Evolutionary conservation across 2,329 filamentous ascomycete species (phyloP).

Genomic region (Aspergillus sp.): DNA sequence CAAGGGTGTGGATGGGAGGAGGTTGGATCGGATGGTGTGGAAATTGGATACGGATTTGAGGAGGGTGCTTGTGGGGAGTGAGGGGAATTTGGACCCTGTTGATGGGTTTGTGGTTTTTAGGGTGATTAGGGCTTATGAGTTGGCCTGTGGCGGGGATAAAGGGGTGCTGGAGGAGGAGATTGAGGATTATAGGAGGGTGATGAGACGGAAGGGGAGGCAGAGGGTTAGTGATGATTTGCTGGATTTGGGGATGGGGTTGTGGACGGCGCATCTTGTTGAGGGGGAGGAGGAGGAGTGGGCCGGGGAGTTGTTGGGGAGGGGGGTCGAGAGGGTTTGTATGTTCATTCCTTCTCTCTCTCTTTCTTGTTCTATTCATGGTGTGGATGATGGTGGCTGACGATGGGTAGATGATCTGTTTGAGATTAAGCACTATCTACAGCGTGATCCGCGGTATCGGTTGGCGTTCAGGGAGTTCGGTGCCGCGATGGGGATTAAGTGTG

Average conservation of each 20-base stretch:
- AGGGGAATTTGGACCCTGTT: conserved; percentile 60
- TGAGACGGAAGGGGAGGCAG: conserved; percentile 48
- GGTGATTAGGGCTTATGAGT: conserved; percentile 49
- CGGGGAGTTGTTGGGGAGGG: conserved; percentile 36
- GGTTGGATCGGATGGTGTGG: conserved; percentile 54
- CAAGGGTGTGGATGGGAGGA: conserved; percentile 22
- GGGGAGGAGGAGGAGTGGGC: conserved; percentile 52
- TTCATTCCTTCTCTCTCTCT: background rate
- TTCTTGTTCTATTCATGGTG: background rate
- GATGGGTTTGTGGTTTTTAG: conserved; percentile 56
- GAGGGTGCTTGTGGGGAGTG: conserved; percentile 49
- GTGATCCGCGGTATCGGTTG: conserved; percentile 41
- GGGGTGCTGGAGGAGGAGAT: conserved; percentile 52
- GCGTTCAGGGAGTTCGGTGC: conserved; percentile 60
- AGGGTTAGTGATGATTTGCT: conserved; percentile 53
- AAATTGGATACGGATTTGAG: conserved; percentile 57
- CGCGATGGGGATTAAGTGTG: conserved; percentile 51
- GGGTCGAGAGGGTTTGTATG: conserved; percentile 42
- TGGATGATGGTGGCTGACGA: background rate
- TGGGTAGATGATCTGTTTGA: conserved; percentile 39
- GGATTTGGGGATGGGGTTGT: conserved; percentile 63
- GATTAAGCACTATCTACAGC: conserved; percentile 37
- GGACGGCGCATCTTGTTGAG: conserved; percentile 56
- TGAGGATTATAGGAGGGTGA: conserved; percentile 53
- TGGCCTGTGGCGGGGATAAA: conserved; percentile 12